Evolutionary conservation across 805 yeast genomes (phyloP), one percentile per base, ranked within the genome.

Genomic region (Pichia deserticola): DNA sequence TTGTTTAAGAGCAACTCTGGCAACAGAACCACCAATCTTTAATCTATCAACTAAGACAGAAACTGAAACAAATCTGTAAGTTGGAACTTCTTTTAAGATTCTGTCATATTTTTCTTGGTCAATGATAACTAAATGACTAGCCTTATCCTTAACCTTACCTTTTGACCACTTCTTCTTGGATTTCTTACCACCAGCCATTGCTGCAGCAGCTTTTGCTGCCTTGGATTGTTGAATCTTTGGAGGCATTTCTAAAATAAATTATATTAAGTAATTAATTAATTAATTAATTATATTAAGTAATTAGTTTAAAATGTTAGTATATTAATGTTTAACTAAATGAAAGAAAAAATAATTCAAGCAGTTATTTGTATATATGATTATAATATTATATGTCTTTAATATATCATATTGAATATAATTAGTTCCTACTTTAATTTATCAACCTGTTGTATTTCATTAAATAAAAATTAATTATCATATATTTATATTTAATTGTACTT

Each of bases 101-200:
- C 97, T 89, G 95, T 93, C 99, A 81, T 86, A 92, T 75, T 92
- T 88, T 66, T 93, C 95, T 82, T 93, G 97, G 77, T 93, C 99
- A 70, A 93, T 81, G 75, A 87, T 79, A 70, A 93, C 90, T 72
- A 89, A 84, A 84, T 93, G 99, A 76, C 88, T 92, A 68, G 99
- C 98, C 95, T 87, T 92, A 80, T 93, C 99, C 90, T 95, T 93
- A 77, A 89, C 96, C 85, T 95, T 89, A 78, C 97, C 97, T 85
- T 92, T 90, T 86, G 95, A 87, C 99, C 98, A 93, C 96, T 93
- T 93, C 95, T 93, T 92, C 89, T 93, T 93, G 78, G 96, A 89
- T 74, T 92, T 89, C 87, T 90, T 90, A 85, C 97, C 96, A 86
- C 97, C 97, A 76, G 97, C 97, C 85, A 89, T 81, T 76, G 97